Conservation (phyloP, 495 filamentous ascomycete species). For the Trichoderma virens region DNA sequence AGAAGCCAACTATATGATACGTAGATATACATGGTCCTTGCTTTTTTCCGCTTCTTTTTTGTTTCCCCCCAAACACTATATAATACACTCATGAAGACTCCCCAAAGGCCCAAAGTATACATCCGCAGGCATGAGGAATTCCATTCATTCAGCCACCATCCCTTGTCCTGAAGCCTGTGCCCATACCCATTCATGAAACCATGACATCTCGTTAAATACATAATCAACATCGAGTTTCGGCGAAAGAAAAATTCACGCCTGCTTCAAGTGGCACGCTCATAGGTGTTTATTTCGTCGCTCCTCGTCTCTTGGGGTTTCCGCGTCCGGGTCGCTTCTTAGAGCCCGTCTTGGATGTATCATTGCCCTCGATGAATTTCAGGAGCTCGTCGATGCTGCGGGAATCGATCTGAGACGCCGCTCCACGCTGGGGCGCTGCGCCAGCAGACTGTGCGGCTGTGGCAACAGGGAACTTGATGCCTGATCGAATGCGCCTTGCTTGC, state of each 20-base stretch:
- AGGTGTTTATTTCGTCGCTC: conserved; percentile 15
- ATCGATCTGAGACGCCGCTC: conserved; percentile 42
- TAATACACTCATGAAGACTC: conserved; percentile 4
- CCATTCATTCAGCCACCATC: background rate
- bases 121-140: background rate
- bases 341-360: conserved; percentile 50
- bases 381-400: conserved; percentile 77
- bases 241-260: background rate
- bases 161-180: background rate
- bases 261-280: background rate
- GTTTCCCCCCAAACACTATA: background rate
- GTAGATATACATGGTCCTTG: background rate
- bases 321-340: conserved; percentile 62
- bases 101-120: no score
- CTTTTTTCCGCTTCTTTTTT: background rate
- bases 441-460: conserved; percentile 30
- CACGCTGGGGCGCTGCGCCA: conserved; percentile 12
- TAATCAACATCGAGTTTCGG: background rate
- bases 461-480: conserved; percentile 30
- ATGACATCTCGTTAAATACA: background rate
- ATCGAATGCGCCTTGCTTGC: conserved; percentile 59
- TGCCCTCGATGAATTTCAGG: conserved; percentile 78
- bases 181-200: background rate
- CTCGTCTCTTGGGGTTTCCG: conserved; percentile 64
- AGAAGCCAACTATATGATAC: conserved; percentile 1